Base-by-base conservation (phyloP, 2,329 filamentous ascomycete species). In the Neonectria coccinea region DNA sequence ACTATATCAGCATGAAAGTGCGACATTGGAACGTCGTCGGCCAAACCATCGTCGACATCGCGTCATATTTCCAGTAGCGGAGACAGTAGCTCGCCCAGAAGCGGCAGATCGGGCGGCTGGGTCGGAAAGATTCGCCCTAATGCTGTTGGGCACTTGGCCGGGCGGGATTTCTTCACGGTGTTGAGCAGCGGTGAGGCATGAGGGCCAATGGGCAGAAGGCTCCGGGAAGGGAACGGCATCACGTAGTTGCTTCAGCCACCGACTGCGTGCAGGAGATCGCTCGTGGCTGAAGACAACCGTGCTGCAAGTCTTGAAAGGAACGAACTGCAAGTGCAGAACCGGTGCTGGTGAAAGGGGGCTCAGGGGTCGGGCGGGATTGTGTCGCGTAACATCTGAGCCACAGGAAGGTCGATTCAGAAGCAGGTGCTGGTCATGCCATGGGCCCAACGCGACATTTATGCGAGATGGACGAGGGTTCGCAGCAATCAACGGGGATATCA, bases 11-110 rank as follows among this genome's bases (percentile, higher is more conserved):
- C 29, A 4, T 50, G 14, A 18, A 27, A 11, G 20, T 50, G 47
- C 47, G 10, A 18, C 25, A 25, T 12, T 50, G n/a, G 47, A n/a
- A 29, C 42, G 8, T 20, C 16, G 25, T 9, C 27, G 18, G 18
- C 16, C n/a, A 31, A 50, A 4, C 18, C 16, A 50, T 25, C 25
- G 9, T 50, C 47, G 7, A 31, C 18, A 29, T 51, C 22, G 42
- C 27, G 29, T 56, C 29, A 36, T 20, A 51, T 42, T 20, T 44
- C 54, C 25, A 11, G 55, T 55, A 55, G 29, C 60, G 52, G 60
- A 58, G 55, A 50, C 60, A 58, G 33, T 22, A n/a, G 47, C 45
- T 27, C 33, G 60, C 60, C 60, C 50, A 57, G 55, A 42, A 18
- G 31, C 54, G 54, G 50, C 7, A 22, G 48, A 52, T 54, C 60